Percentiles rank a stretch among this genome's conserved stretches.
phyloP scores from a whole-genome alignment of 129 eudicot genomes.

The Saposhnikovia divaricata region DNA sequence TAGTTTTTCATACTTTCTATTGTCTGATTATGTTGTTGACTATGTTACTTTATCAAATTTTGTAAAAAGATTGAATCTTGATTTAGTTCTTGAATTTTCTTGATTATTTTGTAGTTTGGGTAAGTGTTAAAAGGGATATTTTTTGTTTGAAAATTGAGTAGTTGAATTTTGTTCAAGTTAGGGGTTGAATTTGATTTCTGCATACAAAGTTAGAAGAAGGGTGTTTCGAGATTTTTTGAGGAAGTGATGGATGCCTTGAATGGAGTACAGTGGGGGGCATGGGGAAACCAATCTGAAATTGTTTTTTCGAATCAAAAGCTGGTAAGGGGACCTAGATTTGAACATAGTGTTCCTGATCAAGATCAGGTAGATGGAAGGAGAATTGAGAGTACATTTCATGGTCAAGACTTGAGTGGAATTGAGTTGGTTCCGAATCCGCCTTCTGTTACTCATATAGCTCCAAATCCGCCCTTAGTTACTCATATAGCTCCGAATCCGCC shows the following conservation, averaged over 20 bases:
- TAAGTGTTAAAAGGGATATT: not conserved
- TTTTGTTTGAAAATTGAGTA: not conserved
- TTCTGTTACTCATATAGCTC: not conserved
- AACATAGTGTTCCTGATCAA: constrained; percentile 22
- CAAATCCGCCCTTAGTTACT: not conserved
- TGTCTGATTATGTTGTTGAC: not conserved
- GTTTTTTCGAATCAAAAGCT: constrained; percentile 19
- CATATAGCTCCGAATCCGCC: constrained; percentile 12
- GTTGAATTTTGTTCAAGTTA: not conserved
- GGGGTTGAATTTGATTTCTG: constrained; percentile 9
- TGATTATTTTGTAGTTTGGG: not conserved
- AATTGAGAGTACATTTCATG: constrained; percentile 21
- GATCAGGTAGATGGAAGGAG: constrained; percentile 26
- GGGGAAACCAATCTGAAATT: constrained; percentile 30
- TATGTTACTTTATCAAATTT: not conserved
- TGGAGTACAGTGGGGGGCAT: constrained; percentile 33
- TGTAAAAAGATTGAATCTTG: not conserved
- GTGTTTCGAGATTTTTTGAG: not conserved
- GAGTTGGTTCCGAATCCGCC: constrained; percentile 22
- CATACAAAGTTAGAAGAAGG: not conserved
- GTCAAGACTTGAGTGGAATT: constrained; percentile 34
- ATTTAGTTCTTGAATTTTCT: not conserved
- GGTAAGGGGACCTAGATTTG: constrained; percentile 25
- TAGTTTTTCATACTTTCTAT: not conserved
- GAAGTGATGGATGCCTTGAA: constrained; percentile 47